A percentile compares a stretch with the other conserved stretches of the same genome.
phyloP scores from a whole-genome alignment of 1,284 basidiomycete species.

The Mycosarcoma maydis region DNA sequence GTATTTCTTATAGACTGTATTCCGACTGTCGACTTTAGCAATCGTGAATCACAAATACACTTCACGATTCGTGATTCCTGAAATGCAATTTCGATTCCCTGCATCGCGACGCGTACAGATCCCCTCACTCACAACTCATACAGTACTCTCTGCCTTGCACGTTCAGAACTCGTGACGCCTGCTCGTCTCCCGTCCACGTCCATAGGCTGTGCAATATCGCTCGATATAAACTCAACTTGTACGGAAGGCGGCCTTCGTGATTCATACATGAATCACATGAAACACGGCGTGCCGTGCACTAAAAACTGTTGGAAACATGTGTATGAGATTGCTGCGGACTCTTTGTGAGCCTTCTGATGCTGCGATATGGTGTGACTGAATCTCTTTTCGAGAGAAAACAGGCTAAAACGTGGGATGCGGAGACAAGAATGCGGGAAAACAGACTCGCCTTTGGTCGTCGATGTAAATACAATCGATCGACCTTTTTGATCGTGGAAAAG shows the following conservation, averaged over 20 bases:
- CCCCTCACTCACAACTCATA: neutral
- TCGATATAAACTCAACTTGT: too few species aligned
- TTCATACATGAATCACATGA: neutral
- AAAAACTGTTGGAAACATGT: conserved; percentile 25
- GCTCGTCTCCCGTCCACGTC: too few species aligned
- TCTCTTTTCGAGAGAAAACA: conserved; percentile 19
- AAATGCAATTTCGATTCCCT: too few species aligned
- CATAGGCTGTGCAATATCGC: too few species aligned
- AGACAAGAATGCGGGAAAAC: conserved; percentile 28
- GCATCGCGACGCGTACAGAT: conserved; percentile 10
- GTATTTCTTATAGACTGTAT: conserved; percentile 3
- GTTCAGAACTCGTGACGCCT: too few species aligned
- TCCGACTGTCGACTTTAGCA: neutral
- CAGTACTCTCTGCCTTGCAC: too few species aligned
- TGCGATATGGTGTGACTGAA: conserved; percentile 43
- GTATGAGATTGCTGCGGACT: conserved; percentile 50
- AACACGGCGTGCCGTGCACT: too few species aligned
- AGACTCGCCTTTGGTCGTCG: conserved; percentile 25
- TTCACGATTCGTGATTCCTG: neutral
- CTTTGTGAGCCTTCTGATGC: conserved; percentile 52
- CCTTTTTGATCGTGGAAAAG: conserved; percentile 46
- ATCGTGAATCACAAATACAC: too few species aligned
- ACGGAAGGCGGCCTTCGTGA: too few species aligned
- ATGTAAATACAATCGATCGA: conserved; percentile 14
- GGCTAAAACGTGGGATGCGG: conserved; percentile 24